Conservation (phyloP, 2,329 filamentous ascomycete genomes). For the Ophiostoma perfectum region DNA sequence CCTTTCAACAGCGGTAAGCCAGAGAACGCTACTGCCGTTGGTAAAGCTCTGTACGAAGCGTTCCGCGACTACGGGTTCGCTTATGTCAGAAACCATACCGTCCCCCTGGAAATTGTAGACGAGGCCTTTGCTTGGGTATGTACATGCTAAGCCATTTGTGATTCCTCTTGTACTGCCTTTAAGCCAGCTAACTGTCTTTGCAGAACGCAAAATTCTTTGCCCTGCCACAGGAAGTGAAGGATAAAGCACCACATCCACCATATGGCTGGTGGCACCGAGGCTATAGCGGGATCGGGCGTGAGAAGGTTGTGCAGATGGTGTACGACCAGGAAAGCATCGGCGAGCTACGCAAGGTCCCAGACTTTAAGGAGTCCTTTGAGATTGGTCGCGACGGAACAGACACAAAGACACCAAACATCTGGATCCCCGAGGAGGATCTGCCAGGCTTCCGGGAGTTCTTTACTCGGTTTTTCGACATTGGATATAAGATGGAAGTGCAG, state of each 20-base stretch:
- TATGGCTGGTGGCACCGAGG: constrained; percentile 36
- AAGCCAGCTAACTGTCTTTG: not conserved
- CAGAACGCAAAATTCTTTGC: constrained; percentile 1
- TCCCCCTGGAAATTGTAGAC: not conserved
- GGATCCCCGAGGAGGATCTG: constrained; percentile 36
- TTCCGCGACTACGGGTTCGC: constrained; percentile 5
- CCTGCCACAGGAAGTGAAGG: constrained; percentile 28
- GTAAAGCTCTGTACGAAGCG: not conserved
- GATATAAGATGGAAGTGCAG: constrained; percentile 30
- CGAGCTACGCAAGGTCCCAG: constrained; percentile 30
- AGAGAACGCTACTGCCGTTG: not conserved
- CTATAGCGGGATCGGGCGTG: constrained; percentile 36
- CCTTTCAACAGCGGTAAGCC: not conserved
- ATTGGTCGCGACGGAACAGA: constrained; percentile 34
- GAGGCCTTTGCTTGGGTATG: not conserved
- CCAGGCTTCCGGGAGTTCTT: constrained; percentile 36
- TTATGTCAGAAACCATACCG: not conserved
- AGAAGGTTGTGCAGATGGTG: constrained; percentile 35
- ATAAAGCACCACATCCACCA: constrained; percentile 35
- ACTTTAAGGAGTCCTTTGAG: constrained; percentile 40
- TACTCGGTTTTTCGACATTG: constrained; percentile 32
- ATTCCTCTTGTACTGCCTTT: no score
- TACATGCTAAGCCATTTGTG: no score
- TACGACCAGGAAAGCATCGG: constrained; percentile 31
- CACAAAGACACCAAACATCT: constrained; percentile 36